These are phyloP conservation scores for Gaertneriomyces sp. DNA, from an alignment of 192 early-diverging fungal genomes.

Conservation along the genomic window DNA sequence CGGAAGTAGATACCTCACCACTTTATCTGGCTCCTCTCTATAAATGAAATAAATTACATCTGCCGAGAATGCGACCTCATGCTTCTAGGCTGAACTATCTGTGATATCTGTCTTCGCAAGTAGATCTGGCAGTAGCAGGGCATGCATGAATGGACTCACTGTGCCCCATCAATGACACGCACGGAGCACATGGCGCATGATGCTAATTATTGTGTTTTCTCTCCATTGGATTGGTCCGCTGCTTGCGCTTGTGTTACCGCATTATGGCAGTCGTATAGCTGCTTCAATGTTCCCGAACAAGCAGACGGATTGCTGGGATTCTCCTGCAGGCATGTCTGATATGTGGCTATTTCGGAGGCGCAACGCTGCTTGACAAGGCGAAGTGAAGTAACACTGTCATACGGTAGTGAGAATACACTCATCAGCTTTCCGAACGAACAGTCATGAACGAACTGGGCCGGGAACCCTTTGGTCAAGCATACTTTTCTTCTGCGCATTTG, in stretches of 20 bases:
- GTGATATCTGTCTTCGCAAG: too few species aligned
- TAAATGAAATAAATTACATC: too few species aligned
- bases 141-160: too few species aligned
- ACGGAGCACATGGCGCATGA: too few species aligned
- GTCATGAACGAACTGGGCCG: not conserved
- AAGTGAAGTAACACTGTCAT: slow-evolving; percentile 12
- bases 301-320: slow-evolving; percentile 14
- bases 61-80: too few species aligned
- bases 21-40: too few species aligned
- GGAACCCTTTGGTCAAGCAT: not conserved
- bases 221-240: too few species aligned
- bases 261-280: slow-evolving; percentile 28
- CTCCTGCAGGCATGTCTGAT: slow-evolving; percentile 17
- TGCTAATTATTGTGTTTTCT: too few species aligned
- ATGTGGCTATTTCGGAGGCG: slow-evolving; percentile 11
- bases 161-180: too few species aligned
- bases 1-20: too few species aligned
- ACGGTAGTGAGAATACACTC: not conserved
- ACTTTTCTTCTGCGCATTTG: slow-evolving; percentile 34
- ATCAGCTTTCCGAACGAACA: not conserved
- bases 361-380: slow-evolving; percentile 22
- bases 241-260: not conserved
- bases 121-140: too few species aligned
- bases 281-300: slow-evolving; percentile 19
- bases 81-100: too few species aligned